Evolutionary conservation across 352 stramenopile species (phyloP).

Genomic region (Pythium grandisporangium): DNA sequence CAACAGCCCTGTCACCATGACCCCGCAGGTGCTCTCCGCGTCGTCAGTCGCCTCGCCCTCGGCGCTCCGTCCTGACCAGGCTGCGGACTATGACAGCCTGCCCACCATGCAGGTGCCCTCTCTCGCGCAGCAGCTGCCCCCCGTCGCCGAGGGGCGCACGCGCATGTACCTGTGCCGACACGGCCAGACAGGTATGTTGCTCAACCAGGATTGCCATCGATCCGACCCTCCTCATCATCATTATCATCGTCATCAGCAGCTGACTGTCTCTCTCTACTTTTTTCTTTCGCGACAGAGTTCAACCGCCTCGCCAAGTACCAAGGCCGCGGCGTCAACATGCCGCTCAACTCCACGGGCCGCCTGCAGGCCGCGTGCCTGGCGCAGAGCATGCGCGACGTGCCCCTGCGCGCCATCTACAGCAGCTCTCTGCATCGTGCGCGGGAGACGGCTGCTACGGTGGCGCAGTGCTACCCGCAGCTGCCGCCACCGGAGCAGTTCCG

Average conservation of each 20-base stretch:
- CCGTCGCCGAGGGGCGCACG: constrained; percentile 34
- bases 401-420: constrained; percentile 59
- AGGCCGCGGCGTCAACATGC: constrained; percentile 66
- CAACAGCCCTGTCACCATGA: constrained; percentile 6
- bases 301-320: constrained; percentile 69
- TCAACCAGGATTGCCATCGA: too few species aligned
- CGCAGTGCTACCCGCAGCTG: constrained; percentile 41
- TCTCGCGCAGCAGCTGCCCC: constrained; percentile 44
- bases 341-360: constrained; percentile 48
- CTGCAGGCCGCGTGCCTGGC: constrained; percentile 52
- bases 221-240: too few species aligned
- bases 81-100: too few species aligned
- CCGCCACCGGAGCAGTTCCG: constrained; percentile 44
- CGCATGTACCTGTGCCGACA: constrained; percentile 72
- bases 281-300: too few species aligned
- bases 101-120: constrained; percentile 10
- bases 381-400: constrained; percentile 54
- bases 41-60: constrained; percentile 1
- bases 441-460: constrained; percentile 43
- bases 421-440: constrained; percentile 39
- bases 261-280: too few species aligned
- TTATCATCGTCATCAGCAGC: too few species aligned
- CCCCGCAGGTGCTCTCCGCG: constrained; percentile 9
- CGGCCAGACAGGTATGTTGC: too few species aligned
- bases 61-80: constrained; percentile 5